Evolutionary conservation across 352 stramenopile genomes (phyloP), one percentile per base, ranked within the genome.

Genomic region (Globisporangium heterothallicum): DNA sequence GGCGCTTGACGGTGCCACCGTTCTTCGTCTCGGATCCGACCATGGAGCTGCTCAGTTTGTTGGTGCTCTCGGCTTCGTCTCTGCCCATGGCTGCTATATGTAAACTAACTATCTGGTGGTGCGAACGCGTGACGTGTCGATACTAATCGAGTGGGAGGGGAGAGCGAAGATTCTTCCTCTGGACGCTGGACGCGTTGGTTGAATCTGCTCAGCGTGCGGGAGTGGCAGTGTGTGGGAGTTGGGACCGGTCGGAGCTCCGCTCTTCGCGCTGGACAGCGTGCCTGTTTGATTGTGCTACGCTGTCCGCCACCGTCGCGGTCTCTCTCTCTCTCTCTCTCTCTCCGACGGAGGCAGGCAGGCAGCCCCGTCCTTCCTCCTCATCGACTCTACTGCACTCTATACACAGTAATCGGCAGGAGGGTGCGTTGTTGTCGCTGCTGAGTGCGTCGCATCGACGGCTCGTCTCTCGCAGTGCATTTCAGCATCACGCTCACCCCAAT

Each of bases 1-100:
- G 54, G 25, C 54, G 46, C 47, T 61, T 61, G 22, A 41, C 40
- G 6, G n/a, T 14, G 22, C 16, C 14, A 14, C 8, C 16, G 24
- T 40, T 48, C 13, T 48, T 43, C 26, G 46, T 41, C 36, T 58
- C 36, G 25, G 10, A 21, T n/a, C 54, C 26, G n/a, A 10, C 32
- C 19, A 26, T 53, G 34, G 21, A 45, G 29, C 26, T 5, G 30
- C 51, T 29, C 2, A 53, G 22, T 24, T 35, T 51, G n/a, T n/a
- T 35, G n/a, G 26, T 50, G 51, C 30, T 14, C 7, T 40, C 25
- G 16, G 12, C 22, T 24, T 25, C 25, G 44, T 41, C 36, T 41
- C 18, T 38, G 12, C 12, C 32, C 32, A 38, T 38, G 3, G 30
- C 30, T 36, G 30, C 30, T 36, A 36, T 36, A 13, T n/a, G n/a